These are phyloP conservation scores for Quercus variabilis DNA, from an alignment of 306 rosid genomes.

Conservation along the genomic window DNA sequence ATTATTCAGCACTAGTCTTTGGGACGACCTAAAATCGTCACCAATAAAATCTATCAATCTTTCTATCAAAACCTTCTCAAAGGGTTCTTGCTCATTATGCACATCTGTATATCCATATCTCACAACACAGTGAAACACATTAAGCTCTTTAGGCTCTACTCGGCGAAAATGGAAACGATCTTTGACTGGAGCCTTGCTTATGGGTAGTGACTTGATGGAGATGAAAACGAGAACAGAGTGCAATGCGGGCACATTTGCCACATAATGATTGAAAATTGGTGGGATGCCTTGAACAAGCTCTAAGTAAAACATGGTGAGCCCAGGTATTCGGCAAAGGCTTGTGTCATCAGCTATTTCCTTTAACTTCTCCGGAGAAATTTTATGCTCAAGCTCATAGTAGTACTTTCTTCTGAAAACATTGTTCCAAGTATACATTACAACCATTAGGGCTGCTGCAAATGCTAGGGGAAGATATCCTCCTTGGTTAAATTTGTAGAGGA, in stretches of 20 bases:
- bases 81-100: conserved; percentile 28
- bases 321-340: neutral
- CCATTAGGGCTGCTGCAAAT: conserved; percentile 49
- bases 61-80: conserved; percentile 49
- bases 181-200: too few species aligned
- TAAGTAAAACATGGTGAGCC: too few species aligned
- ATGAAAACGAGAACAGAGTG: too few species aligned
- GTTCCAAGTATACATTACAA: conserved; percentile 71
- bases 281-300: too few species aligned
- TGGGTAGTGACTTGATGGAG: too few species aligned
- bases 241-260: too few species aligned
- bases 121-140: too few species aligned
- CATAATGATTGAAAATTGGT: too few species aligned
- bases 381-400: conserved; percentile 52
- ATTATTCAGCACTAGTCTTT: neutral
- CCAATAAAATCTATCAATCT: conserved; percentile 42
- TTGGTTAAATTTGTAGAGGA: conserved; percentile 66
- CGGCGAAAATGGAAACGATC: too few species aligned
- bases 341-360: conserved; percentile 24
- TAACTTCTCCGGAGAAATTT: conserved; percentile 45
- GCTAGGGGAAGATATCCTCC: conserved; percentile 86
- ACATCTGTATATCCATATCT: too few species aligned
- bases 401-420: conserved; percentile 60
- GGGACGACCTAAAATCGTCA: conserved; percentile 13
- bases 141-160: too few species aligned